phyloP scores from a whole-genome alignment of 371 early-diverging fungal genomes.

The Rhizopus arrhizus region DNA sequence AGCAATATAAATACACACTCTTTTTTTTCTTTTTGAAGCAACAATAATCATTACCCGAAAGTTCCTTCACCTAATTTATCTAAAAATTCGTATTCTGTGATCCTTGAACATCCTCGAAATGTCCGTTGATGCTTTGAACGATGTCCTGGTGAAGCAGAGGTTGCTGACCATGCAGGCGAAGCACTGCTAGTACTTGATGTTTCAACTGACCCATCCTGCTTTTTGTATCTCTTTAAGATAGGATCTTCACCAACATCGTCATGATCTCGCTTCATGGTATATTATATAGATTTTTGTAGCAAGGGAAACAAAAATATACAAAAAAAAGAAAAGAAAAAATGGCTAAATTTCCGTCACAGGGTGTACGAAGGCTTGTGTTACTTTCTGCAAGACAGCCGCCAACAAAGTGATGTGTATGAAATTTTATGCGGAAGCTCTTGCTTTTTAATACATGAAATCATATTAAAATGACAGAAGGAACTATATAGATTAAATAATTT shows the following conservation, averaged over 20 bases:
- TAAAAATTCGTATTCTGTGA: constrained; percentile 71
- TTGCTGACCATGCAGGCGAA: constrained; percentile 27
- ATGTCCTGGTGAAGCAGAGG: constrained; percentile 25
- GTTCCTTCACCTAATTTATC: constrained; percentile 94
- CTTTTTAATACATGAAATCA: no score
- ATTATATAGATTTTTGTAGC: not conserved
- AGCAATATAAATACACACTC: not conserved
- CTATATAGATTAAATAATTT: no score
- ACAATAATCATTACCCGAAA: constrained; percentile 73
- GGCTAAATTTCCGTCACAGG: not conserved
- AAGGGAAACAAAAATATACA: not conserved
- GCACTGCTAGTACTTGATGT: constrained; percentile 4
- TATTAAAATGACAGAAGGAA: no score
- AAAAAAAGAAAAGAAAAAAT: not conserved
- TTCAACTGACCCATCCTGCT: not conserved
- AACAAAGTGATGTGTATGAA: no score
- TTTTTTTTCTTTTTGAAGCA: not conserved
- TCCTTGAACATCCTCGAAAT: constrained; percentile 65
- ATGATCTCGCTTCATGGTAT: constrained; percentile 2
- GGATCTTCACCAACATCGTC: constrained; percentile 3
- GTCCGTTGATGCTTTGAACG: constrained; percentile 15
- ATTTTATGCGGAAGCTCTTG: no score
- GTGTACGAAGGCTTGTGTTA: not conserved
- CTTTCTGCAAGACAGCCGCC: no score
- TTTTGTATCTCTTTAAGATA: constrained; percentile 1